A percentile compares a stretch with the other conserved stretches of the same genome.
phyloP scores from a whole-genome alignment of 2,329 filamentous ascomycete genomes.

The Aspergillus sergii region DNA sequence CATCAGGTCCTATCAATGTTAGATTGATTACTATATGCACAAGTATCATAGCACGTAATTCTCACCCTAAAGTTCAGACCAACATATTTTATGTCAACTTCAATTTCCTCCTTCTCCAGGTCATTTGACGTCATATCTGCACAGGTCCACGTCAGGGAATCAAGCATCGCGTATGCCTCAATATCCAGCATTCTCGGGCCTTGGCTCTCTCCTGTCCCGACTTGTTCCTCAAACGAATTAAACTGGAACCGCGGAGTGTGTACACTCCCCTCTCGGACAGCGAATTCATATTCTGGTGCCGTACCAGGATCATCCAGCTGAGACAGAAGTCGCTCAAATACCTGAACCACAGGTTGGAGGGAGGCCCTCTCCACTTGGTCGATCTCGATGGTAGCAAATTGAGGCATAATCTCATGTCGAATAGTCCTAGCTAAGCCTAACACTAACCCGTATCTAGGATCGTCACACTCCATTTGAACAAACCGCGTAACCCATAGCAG shows the following conservation, averaged over 20 bases:
- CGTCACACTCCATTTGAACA: conserved; percentile 11
- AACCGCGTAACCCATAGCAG: conserved; percentile 14
- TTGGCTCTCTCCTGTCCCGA: neutral
- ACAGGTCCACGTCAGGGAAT: conserved; percentile 12
- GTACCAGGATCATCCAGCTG: neutral
- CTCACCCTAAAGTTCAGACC: conserved; percentile 36
- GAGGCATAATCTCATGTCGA: conserved; percentile 11
- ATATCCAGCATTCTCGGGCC: conserved; percentile 9
- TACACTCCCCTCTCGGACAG: conserved; percentile 10
- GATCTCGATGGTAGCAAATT: conserved; percentile 17
- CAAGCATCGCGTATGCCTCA: conserved; percentile 12
- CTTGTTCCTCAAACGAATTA: conserved; percentile 8
- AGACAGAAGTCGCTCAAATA: conserved; percentile 9
- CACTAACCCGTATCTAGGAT: conserved; percentile 16
- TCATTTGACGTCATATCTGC: neutral
- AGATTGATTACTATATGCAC: neutral
- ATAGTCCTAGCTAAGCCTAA: conserved; percentile 16
- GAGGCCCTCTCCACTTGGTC: conserved; percentile 11
- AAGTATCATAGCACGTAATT: neutral
- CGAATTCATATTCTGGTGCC: conserved; percentile 17
- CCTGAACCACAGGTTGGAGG: conserved; percentile 1
- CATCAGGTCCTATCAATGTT: conserved; percentile 29
- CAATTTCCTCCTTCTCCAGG: conserved; percentile 26
- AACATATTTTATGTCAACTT: conserved; percentile 37
- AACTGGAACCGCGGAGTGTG: conserved; percentile 16